Evolutionary conservation across 805 yeast species (phyloP), one percentile per base, ranked within the genome.

Genomic region (Starmerella davenportii): DNA sequence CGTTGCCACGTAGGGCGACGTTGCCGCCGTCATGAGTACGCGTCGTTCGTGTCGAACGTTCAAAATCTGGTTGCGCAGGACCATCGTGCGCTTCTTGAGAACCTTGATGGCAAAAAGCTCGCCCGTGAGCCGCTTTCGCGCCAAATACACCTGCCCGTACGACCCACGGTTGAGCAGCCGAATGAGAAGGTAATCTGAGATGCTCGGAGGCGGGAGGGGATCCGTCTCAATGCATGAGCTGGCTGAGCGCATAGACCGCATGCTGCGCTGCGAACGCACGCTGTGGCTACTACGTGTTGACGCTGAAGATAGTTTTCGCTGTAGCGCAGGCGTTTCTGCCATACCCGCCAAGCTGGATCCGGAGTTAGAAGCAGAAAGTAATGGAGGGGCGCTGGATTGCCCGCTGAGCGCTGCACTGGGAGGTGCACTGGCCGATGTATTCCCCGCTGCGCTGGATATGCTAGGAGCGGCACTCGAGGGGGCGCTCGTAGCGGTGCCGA

Each of bases 81-180:
- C 76, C 96, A 90, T 90, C 57, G 90, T 96, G 3, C 92, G 70
- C 57, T 90, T 90, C 50, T 76, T 80, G 44, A 90, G 61, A 13
- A 82, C 90, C 56, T 90, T 90, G 45, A 90, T 84, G 0, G 99
- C 98, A 49, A 80, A 87, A 56, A 84, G 79, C 45, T 92, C 98
- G 4, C 95, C 95, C 0, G 95, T 87, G 11, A 78, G 58, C 50
- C 74, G 76, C 51, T 90, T 69, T 46, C 76, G 73, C 0, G 94
- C 85, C 7, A 90, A 64, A 56, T 75, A 90, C 2, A 90, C 99
- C 28, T 92, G 78, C 0, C 98, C 98, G 64, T 85, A 90, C 0
- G 99, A 98, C 31, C 99, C 98, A 52, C 82, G 80, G 51, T 94
- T 81, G 37, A 90, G 82, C 0, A 98, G 95, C 54, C 84, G 82